Evolutionary conservation across 805 yeast species (phyloP).

Genomic region (Kodamaea hsintzibuensis): DNA sequence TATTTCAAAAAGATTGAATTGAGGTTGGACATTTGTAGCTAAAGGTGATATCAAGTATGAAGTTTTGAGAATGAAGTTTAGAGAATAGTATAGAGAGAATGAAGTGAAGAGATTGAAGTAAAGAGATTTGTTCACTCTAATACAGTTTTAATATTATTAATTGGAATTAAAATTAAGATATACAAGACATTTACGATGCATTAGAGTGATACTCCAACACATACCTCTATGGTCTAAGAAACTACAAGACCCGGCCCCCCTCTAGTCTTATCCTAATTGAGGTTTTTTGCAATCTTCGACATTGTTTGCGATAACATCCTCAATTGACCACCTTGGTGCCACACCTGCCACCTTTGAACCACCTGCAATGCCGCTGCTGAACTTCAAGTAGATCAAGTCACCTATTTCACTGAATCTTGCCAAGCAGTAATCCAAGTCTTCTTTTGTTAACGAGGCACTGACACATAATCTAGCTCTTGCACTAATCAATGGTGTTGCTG

Average conservation of each 20-base stretch:
- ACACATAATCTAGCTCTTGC: slow-evolving; percentile 93
- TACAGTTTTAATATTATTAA: neutral
- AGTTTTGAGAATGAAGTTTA: too few species aligned
- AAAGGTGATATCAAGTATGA: too few species aligned
- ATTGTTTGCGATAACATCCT: slow-evolving; percentile 72
- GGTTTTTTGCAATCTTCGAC: slow-evolving; percentile 59
- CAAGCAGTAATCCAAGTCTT: slow-evolving; percentile 82
- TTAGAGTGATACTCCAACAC: neutral
- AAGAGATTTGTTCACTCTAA: neutral
- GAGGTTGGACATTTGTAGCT: too few species aligned
- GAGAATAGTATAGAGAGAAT: neutral
- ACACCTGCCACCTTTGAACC: slow-evolving; percentile 56
- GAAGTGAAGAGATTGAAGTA: neutral
- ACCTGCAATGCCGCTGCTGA: slow-evolving; percentile 76
- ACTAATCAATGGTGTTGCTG: slow-evolving; percentile 90
- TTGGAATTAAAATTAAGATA: neutral
- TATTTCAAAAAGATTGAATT: too few species aligned
- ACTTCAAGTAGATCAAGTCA: slow-evolving; percentile 70
- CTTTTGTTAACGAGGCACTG: slow-evolving; percentile 88
- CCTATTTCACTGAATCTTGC: slow-evolving; percentile 76
- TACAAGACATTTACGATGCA: neutral
- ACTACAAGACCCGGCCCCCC: neutral
- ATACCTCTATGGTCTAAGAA: neutral
- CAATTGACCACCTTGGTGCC: slow-evolving; percentile 74
- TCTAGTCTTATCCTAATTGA: slow-evolving; percentile 17